Evolutionary conservation across 352 stramenopile genomes (phyloP).

Genomic region (Globisporangium ultimum): DNA sequence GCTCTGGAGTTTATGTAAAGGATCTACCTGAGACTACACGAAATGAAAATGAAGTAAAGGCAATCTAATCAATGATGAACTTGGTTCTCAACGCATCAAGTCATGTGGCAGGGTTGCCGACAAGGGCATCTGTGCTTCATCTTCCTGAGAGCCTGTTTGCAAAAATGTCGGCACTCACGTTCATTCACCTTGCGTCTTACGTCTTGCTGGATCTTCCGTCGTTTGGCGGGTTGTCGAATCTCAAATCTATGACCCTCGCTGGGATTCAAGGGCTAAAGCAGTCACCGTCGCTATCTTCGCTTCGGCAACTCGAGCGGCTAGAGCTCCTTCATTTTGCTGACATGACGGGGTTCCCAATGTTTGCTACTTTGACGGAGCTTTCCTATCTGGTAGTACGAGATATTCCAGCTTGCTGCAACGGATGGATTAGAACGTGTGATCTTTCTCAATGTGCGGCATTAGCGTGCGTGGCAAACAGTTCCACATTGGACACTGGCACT

Average conservation of each 20-base stretch:
- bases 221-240: no score
- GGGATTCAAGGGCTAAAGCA: neutral
- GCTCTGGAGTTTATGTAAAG: no score
- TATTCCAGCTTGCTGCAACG: slow-evolving; percentile 33
- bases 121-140: no score
- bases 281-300: slow-evolving; percentile 20
- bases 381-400: slow-evolving; percentile 23
- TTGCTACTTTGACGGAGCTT: slow-evolving; percentile 10
- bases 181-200: no score
- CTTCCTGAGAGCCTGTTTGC: no score
- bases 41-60: no score
- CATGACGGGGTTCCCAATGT: slow-evolving; percentile 19
- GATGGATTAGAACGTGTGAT: slow-evolving; percentile 24
- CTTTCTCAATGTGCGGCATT: neutral
- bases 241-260: no score
- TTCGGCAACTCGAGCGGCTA: slow-evolving; percentile 19
- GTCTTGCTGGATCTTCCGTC: no score
- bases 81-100: neutral
- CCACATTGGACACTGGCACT: no score
- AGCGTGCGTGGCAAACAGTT: slow-evolving; percentile 17
- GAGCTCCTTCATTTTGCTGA: slow-evolving; percentile 18
- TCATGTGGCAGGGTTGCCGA: slow-evolving; percentile 12
- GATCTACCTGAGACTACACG: no score
- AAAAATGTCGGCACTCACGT: no score
- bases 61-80: no score